phyloP scores from a whole-genome alignment of 2,329 filamentous ascomycete species.

The Cordyceps fumosorosea region DNA sequence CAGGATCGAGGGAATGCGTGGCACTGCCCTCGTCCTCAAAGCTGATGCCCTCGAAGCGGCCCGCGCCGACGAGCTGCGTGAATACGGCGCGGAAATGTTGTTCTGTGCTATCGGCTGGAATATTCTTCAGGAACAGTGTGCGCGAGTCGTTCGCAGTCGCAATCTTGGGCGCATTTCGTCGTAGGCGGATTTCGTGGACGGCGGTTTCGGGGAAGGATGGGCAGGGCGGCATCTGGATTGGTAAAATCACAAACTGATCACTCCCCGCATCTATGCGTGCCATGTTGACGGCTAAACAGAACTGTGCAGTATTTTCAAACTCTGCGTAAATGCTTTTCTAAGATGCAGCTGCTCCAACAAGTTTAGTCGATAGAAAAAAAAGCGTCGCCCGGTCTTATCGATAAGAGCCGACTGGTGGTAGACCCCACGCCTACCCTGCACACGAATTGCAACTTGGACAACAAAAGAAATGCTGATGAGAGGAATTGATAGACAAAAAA shows the following conservation, averaged over 20 bases:
- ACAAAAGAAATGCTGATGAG: too few species aligned
- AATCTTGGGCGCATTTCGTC: conserved; percentile 73
- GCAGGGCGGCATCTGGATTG: conserved; percentile 58
- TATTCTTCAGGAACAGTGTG: conserved; percentile 84
- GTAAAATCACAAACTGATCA: conserved; percentile 62
- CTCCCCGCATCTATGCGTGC: conserved; percentile 19
- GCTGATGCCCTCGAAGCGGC: conserved; percentile 67
- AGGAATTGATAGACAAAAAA: too few species aligned
- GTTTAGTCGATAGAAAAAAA: conserved; percentile 2
- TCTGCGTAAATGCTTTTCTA: background rate
- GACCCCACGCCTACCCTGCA: background rate
- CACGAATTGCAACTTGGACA: too few species aligned
- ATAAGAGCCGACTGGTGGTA: background rate
- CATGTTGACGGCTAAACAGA: conserved; percentile 19
- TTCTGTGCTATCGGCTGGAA: conserved; percentile 78
- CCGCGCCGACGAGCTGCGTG: conserved; percentile 63
- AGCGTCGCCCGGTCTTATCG: background rate
- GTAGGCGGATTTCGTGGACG: conserved; percentile 81
- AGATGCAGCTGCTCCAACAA: background rate
- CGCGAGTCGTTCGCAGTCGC: conserved; percentile 67
- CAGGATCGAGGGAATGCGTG: conserved; percentile 36
- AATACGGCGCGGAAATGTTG: conserved; percentile 72
- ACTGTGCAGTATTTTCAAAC: background rate
- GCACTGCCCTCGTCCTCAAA: conserved; percentile 58
- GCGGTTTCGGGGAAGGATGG: conserved; percentile 55